These are phyloP conservation scores for Loxodes magnus DNA, from an alignment of 73 alveolate species.

Conservation along the genomic window DNA sequence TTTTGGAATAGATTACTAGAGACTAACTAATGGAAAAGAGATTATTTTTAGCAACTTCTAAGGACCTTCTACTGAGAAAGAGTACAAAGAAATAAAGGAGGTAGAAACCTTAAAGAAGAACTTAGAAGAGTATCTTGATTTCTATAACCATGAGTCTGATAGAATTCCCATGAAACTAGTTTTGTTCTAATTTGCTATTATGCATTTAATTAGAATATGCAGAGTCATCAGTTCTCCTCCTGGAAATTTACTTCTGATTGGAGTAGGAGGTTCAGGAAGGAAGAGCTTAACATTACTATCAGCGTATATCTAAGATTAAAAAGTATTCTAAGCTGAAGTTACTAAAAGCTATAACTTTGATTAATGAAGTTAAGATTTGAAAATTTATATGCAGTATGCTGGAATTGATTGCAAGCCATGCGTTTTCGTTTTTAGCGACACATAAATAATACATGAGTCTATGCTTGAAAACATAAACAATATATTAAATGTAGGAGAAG, in stretches of 20 bases:
- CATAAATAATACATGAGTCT: constrained; percentile 57
- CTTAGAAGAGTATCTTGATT: constrained; percentile 1
- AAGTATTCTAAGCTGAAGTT: constrained; percentile 49
- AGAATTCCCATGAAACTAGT: constrained; percentile 72
- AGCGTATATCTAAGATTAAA: constrained; percentile 53
- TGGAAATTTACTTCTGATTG: constrained; percentile 66
- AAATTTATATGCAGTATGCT: constrained; percentile 38
- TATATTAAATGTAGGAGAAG: constrained; percentile 91
- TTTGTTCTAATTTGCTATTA: constrained; percentile 58
- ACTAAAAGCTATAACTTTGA: constrained; percentile 48
- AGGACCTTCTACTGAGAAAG: constrained; percentile 32
- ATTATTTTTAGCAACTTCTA: constrained; percentile 47
- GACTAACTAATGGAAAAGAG: constrained; percentile 7
- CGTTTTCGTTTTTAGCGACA: constrained; percentile 62
- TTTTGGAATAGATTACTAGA: constrained; percentile 79
- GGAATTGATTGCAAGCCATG: constrained; percentile 49
- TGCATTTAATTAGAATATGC: constrained; percentile 47
- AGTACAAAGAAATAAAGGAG: constrained; percentile 31
- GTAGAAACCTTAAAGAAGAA: constrained; percentile 21
- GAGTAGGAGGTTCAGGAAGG: constrained; percentile 79
- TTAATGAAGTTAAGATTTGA: constrained; percentile 71
- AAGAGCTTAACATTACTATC: constrained; percentile 52
- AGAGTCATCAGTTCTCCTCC: constrained; percentile 53
- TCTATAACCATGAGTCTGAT: constrained; percentile 30
- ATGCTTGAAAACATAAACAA: constrained; percentile 76